These are phyloP conservation scores for Neurospora pannonica DNA, from an alignment of 495 filamentous ascomycete species.

Conservation along the genomic window DNA sequence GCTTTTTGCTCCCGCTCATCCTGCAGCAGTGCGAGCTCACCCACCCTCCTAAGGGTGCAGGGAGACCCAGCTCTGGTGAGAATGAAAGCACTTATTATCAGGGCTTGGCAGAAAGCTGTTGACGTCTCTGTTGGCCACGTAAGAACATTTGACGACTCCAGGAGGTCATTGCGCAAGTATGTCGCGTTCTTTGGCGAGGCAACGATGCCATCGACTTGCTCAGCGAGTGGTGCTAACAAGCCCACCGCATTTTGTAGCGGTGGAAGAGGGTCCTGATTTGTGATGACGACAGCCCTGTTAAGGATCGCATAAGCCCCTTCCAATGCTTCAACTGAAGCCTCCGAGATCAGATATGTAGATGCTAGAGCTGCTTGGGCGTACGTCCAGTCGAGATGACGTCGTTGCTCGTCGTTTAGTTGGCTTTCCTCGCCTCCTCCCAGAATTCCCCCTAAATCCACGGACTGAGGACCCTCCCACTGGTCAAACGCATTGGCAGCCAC, in stretches of 20 bases:
- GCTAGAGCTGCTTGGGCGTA: constrained; percentile 70
- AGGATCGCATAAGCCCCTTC: constrained; percentile 54
- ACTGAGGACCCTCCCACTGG: constrained; percentile 73
- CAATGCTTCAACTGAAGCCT: constrained; percentile 48
- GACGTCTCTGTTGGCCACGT: constrained; percentile 56
- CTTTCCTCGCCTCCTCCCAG: constrained; percentile 55
- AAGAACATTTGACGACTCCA: constrained; percentile 53
- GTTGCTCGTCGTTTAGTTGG: constrained; percentile 43
- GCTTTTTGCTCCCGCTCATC: constrained; percentile 56
- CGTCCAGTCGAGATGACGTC: constrained; percentile 42
- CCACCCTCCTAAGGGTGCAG: constrained; percentile 49
- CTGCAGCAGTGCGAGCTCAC: constrained; percentile 47
- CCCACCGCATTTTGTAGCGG: constrained; percentile 34
- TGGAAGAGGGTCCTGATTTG: constrained; percentile 46
- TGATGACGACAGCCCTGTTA: constrained; percentile 47
- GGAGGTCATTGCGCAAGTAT: constrained; percentile 44
- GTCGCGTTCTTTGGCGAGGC: constrained; percentile 30
- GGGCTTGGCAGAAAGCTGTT: constrained; percentile 52
- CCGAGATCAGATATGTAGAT: constrained; percentile 58
- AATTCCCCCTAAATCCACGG: constrained; percentile 73
- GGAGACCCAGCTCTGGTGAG: constrained; percentile 51
- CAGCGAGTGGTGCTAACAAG: constrained; percentile 31
- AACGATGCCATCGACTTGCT: constrained; percentile 18
- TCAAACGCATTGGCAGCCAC: constrained; percentile 52
- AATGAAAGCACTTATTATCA: constrained; percentile 59